phyloP scores from a whole-genome alignment of 2,329 filamentous ascomycete species.

The Hawksworthiomyces lignivorus region DNA sequence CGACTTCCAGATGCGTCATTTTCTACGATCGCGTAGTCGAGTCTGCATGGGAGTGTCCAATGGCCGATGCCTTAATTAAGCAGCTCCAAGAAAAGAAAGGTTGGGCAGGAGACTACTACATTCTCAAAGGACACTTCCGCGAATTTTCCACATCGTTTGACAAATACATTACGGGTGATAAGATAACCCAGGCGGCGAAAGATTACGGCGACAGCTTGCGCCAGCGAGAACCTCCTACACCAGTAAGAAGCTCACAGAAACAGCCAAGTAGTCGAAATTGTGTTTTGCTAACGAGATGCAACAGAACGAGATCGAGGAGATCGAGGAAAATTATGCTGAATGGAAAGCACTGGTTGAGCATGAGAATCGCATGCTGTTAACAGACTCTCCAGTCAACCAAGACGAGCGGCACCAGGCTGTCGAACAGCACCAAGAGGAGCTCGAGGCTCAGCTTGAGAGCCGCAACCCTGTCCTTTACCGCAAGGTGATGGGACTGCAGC shows the following conservation, averaged over 20 bases:
- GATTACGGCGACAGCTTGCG: constrained; percentile 32
- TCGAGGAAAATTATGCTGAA: constrained; percentile 33
- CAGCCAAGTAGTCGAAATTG: too few relatives aligned
- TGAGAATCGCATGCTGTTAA: constrained; percentile 32
- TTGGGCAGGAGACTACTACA: constrained; percentile 45
- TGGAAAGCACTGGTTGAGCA: constrained; percentile 37
- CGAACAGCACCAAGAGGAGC: constrained; percentile 36
- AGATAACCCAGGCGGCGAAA: constrained; percentile 33
- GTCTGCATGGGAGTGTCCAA: constrained; percentile 42
- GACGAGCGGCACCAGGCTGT: constrained; percentile 33
- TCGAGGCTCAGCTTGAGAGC: constrained; percentile 41
- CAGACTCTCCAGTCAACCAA: constrained; percentile 30
- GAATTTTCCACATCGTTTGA: constrained; percentile 48
- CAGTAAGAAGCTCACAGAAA: constrained; percentile 20
- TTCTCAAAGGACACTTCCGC: constrained; percentile 48
- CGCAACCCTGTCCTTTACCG: constrained; percentile 38
- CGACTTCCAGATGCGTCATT: constrained; percentile 39
- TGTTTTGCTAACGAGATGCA: background rate
- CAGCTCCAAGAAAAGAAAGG: constrained; percentile 36
- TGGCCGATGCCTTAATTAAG: constrained; percentile 35
- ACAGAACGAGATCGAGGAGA: constrained; percentile 19
- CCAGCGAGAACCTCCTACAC: constrained; percentile 25
- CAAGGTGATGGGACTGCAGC: constrained; percentile 32
- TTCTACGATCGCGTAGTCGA: constrained; percentile 46
- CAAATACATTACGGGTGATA: constrained; percentile 39